These are phyloP conservation scores for Ophiostoma sp. DNA, from an alignment of 2,329 filamentous ascomycete species.

Conservation along the genomic window DNA sequence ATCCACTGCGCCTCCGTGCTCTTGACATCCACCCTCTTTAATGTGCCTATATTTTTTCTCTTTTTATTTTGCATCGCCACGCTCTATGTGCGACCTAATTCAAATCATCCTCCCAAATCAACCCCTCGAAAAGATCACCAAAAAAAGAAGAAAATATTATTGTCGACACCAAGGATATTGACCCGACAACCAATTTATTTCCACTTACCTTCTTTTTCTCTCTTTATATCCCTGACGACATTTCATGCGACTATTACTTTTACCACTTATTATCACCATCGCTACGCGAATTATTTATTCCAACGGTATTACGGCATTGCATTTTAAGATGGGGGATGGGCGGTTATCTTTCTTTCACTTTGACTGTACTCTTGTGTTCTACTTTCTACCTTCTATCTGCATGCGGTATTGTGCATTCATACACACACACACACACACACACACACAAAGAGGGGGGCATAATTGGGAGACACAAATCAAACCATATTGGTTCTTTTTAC, in stretches of 20 bases:
- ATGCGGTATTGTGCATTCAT: background rate
- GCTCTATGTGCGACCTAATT: background rate
- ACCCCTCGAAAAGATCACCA: background rate
- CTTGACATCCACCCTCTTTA: background rate
- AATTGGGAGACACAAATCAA: background rate
- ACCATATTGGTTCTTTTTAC: background rate
- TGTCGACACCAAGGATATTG: background rate
- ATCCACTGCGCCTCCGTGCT: background rate
- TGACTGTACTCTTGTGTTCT: background rate
- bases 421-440: background rate
- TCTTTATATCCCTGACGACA: background rate
- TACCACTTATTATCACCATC: background rate
- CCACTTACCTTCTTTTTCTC: background rate
- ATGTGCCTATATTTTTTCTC: background rate
- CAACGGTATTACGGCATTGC: conserved; percentile 7
- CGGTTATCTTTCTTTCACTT: background rate
- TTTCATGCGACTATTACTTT: background rate
- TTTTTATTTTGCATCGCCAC: background rate
- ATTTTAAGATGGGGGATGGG: conserved; percentile 7
- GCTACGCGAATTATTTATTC: background rate
- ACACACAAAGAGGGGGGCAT: background rate
- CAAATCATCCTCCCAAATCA: background rate
- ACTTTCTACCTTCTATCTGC: background rate
- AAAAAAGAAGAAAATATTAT: background rate
- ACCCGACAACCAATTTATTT: background rate